Base-by-base conservation (phyloP, 768 basidiomycete genomes). In the Termitomyces sp. region DNA sequence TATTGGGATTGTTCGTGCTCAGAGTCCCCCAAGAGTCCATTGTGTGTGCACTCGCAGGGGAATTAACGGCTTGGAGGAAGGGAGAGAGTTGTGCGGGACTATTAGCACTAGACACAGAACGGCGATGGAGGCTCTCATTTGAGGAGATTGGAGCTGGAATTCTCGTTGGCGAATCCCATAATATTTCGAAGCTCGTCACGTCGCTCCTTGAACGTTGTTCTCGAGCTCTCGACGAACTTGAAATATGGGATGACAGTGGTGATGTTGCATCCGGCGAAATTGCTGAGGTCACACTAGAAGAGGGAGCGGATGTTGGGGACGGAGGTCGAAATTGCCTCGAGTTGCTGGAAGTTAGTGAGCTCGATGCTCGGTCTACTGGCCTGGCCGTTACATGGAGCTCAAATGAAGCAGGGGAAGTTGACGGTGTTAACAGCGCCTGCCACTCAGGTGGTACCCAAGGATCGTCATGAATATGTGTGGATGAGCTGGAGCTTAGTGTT, bases 1-100 rank as follows among this genome's bases (percentile, higher is more conserved):
- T 41, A 51, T 53, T 17, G 2, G 25, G 8, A 41, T 42, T 11
- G 35, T 47, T 17, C 5, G 47, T 51, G 37, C 40, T 59, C 17
- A 61, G 30, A n/a, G 60, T 61, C n/a, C 60, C 60, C 60, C 60
- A 61, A 16, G 60, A 61, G 2, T 50, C 41, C 30, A 41, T 39
- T 35, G 57, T 49, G 21, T 3, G 23, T 11, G 42, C 11, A 39
- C 56, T 60, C 34, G 39, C 32, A n/a, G 50, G 59, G 30, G 47
- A 48, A 21, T 46, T 46, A 32, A 1, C 8, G 32, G 37, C 30
- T 21, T 27, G 9, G 1, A 2, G 8, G n/a, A 39, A 14, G 10
- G 17, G n/a, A 51, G 54, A 11, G 25, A 19, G 14, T 14, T 39
- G 51, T 19, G 41, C 39, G 42, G 51, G 32, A 47, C 27, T 9